Conservation (phyloP, 805 yeast species). For the Wickerhamiella azyma region DNA sequence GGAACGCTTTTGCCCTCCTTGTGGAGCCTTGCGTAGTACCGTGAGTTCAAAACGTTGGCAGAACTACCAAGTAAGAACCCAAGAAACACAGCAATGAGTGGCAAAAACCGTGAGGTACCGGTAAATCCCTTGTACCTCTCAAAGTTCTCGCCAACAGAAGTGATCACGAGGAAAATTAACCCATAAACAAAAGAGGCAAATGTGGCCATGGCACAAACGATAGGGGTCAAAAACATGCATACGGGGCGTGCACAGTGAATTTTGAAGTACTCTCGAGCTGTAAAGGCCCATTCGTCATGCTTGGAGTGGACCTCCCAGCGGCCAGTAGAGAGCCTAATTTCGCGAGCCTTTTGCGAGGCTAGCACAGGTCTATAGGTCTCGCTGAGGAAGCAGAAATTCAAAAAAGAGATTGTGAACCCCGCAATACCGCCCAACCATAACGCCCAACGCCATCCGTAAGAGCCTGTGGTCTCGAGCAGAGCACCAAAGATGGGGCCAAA, state of each 20-base stretch:
- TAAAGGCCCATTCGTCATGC: constrained; percentile 71
- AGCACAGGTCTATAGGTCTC: constrained; percentile 33
- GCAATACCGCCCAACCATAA: constrained; percentile 38
- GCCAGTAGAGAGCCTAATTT: constrained; percentile 61
- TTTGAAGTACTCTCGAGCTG: constrained; percentile 51
- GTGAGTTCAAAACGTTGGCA: constrained; percentile 20
- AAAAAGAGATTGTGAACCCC: constrained; percentile 23
- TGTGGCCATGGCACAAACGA: constrained; percentile 29
- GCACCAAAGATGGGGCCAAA: constrained; percentile 35
- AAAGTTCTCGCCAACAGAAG: constrained; percentile 30
- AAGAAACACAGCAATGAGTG: constrained; percentile 24
- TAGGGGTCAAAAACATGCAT: constrained; percentile 49
- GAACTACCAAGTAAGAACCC: constrained; percentile 25
- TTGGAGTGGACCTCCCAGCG: constrained; percentile 76
- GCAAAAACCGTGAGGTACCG: constrained; percentile 22
- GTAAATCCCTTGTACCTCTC: constrained; percentile 23
- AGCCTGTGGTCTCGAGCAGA: constrained; percentile 27
- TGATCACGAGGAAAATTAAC: constrained; percentile 30
- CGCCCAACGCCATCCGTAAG: constrained; percentile 46
- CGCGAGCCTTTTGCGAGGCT: constrained; percentile 49
- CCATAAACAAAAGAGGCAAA: constrained; percentile 35
- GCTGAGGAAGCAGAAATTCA: constrained; percentile 28
- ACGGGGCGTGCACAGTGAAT: constrained; percentile 72
- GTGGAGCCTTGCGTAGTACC: constrained; percentile 18
- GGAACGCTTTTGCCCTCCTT: constrained; percentile 25